phyloP scores from a whole-genome alignment of 805 yeast genomes.

The Zygosaccharomyces bailii region DNA sequence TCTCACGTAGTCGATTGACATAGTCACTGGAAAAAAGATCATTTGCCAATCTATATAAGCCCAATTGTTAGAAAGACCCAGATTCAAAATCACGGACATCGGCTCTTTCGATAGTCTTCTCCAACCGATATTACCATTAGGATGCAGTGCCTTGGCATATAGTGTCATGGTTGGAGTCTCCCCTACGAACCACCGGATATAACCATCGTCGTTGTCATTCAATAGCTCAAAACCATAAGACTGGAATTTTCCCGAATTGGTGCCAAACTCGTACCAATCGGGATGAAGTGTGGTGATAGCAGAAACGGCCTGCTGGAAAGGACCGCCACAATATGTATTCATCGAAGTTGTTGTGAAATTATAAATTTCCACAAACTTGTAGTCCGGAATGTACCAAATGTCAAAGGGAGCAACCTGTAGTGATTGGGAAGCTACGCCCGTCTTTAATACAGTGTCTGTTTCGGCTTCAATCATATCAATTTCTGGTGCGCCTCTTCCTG shows the following conservation, averaged over 20 bases:
- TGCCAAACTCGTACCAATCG: conserved; percentile 76
- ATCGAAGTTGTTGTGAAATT: conserved; percentile 67
- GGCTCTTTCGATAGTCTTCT: conserved; percentile 85
- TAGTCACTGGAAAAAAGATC: conserved; percentile 69
- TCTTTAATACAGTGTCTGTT: conserved; percentile 49
- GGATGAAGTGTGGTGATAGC: conserved; percentile 74
- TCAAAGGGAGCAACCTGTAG: conserved; percentile 91
- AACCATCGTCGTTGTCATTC: conserved; percentile 68
- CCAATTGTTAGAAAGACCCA: conserved; percentile 92
- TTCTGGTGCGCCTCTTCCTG: conserved; percentile 94
- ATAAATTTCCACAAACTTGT: conserved; percentile 69
- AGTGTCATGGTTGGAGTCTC: conserved; percentile 71
- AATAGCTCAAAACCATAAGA: conserved; percentile 73
- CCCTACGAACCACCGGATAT: conserved; percentile 85
- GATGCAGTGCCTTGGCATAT: conserved; percentile 71
- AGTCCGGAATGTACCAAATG: conserved; percentile 91
- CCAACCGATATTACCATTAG: conserved; percentile 87
- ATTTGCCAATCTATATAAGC: conserved; percentile 88
- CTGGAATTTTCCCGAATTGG: conserved; percentile 56
- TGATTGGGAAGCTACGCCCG: conserved; percentile 86
- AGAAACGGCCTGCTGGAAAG: conserved; percentile 89
- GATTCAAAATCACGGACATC: conserved; percentile 80
- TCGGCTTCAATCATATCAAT: conserved; percentile 90
- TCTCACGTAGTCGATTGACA: conserved; percentile 83
- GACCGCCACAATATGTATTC: conserved; percentile 91